These are phyloP conservation scores for Venturia pyrina DNA, from an alignment of 2,329 filamentous ascomycete genomes.

Conservation along the genomic window DNA sequence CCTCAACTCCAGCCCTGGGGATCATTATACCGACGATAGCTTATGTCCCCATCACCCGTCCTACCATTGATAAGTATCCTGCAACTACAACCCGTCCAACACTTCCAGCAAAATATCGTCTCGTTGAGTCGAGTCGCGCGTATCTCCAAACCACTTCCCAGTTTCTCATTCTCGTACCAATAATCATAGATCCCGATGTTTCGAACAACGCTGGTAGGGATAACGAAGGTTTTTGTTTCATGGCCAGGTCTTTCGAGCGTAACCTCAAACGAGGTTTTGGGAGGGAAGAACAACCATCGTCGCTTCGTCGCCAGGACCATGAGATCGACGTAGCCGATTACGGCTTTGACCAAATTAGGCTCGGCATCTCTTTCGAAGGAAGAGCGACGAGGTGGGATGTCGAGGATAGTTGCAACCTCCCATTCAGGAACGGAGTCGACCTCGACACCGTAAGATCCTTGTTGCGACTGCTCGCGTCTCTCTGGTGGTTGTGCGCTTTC, in stretches of 20 bases:
- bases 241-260: neutral
- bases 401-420: neutral
- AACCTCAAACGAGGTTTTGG: neutral
- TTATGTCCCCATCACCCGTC: neutral
- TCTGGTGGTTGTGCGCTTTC: neutral
- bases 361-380: neutral
- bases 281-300: neutral
- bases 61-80: neutral
- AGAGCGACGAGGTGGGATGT: neutral
- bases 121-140: neutral
- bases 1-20: neutral
- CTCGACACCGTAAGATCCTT: neutral
- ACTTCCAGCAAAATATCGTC: neutral
- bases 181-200: neutral
- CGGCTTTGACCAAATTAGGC: neutral
- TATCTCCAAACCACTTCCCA: neutral
- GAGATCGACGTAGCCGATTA: neutral
- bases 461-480: neutral
- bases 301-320: neutral
- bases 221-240: neutral
- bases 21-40: neutral
- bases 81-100: neutral
- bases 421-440: neutral
- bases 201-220: neutral
- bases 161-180: neutral